A percentile compares a stretch with the other conserved stretches of the same genome.
phyloP scores from a whole-genome alignment of 345 rosid genomes.

The Gossypium longicalyx region DNA sequence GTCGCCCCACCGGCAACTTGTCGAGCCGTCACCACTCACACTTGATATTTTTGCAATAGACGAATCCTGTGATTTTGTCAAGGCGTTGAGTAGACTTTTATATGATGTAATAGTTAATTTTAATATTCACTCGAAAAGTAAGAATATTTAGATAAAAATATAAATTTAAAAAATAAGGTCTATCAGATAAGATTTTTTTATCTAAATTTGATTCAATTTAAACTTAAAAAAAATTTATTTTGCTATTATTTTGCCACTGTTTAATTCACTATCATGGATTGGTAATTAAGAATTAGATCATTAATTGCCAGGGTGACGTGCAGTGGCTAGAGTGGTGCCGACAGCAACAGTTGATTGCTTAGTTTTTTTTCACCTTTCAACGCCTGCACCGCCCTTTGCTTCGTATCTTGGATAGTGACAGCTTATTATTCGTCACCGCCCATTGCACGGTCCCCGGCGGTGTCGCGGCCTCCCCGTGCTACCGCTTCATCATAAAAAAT shows the following conservation, averaged over 20 bases:
- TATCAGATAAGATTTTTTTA: fast-evolving
- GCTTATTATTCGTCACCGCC: not conserved
- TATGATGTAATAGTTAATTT: fast-evolving
- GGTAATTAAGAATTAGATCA: not conserved
- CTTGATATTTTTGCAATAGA: too few relatives aligned
- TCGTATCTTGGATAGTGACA: not conserved
- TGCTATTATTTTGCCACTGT: too few relatives aligned
- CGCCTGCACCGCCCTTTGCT: not conserved
- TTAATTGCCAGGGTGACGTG: not conserved
- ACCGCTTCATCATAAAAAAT: slow-evolving; percentile 7
- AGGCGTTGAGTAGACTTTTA: too few relatives aligned
- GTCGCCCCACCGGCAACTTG: too few relatives aligned
- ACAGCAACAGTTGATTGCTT: slow-evolving; percentile 21
- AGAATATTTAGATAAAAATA: too few relatives aligned
- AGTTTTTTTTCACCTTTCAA: not conserved
- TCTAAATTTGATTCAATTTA: fast-evolving
- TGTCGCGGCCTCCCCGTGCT: slow-evolving; percentile 10
- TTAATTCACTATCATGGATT: not conserved
- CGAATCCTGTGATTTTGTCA: too few relatives aligned
- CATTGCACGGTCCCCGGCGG: slow-evolving; percentile 24
- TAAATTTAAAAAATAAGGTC: too few relatives aligned
- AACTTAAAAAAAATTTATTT: too few relatives aligned
- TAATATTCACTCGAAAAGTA: fast-evolving
- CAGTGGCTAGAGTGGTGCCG: slow-evolving; percentile 23
- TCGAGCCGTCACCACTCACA: too few relatives aligned